phyloP scores from a whole-genome alignment of 2,329 filamentous ascomycete species.

The Monilinia laxa region DNA sequence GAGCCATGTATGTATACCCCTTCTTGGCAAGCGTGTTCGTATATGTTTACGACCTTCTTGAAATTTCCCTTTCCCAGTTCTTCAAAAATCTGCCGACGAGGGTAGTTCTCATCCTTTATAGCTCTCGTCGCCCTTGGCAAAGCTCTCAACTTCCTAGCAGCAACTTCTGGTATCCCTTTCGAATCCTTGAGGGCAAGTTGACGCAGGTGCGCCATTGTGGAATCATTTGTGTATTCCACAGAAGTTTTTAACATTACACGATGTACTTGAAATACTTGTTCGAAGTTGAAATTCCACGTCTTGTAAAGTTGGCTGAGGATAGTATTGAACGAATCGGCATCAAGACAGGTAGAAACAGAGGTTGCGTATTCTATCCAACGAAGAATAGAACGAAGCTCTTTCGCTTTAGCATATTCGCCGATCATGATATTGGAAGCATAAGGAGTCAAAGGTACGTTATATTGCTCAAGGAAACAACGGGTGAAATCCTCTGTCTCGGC shows the following conservation, averaged over 20 bases:
- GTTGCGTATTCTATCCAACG: constrained; percentile 36
- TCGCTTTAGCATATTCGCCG: constrained; percentile 32
- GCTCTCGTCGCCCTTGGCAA: not conserved
- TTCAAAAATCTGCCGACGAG: constrained; percentile 30
- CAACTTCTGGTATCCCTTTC: constrained; percentile 7
- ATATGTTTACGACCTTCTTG: constrained; percentile 33
- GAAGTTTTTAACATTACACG: constrained; percentile 22
- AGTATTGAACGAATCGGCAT: constrained; percentile 36
- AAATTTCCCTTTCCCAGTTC: constrained; percentile 29
- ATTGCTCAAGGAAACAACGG: constrained; percentile 29
- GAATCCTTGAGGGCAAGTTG: constrained; percentile 27
- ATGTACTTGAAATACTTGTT: constrained; percentile 33
- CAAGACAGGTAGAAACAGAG: constrained; percentile 26
- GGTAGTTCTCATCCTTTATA: constrained; percentile 19
- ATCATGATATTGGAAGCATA: constrained; percentile 36
- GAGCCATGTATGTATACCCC: constrained; percentile 25
- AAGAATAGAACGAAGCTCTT: constrained; percentile 36
- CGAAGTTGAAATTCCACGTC: constrained; percentile 33
- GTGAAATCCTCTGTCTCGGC: constrained; percentile 37
- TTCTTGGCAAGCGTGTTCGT: constrained; percentile 28
- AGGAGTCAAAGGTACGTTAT: constrained; percentile 30
- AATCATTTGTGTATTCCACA: constrained; percentile 20
- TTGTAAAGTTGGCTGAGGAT: constrained; percentile 35
- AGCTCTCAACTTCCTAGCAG: constrained; percentile 17
- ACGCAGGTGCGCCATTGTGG: constrained; percentile 32